A percentile compares a stretch with the other conserved stretches of the same genome.
Conservation (phyloP, 169 alveolate genomes). For the Babesia ovata region DNA sequence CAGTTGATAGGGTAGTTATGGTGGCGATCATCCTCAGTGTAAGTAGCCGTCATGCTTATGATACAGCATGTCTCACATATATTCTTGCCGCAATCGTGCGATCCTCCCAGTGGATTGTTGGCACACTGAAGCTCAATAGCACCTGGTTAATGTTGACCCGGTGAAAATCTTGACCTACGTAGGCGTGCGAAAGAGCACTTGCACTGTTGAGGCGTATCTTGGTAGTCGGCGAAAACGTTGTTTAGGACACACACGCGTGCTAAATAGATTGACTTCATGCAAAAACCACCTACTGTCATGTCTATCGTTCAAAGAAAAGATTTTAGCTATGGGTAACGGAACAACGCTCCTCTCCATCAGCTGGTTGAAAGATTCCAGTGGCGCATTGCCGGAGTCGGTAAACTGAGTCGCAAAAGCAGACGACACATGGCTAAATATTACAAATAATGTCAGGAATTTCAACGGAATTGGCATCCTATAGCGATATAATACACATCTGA, state of each 20-base stretch:
- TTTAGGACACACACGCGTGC: slow-evolving; percentile 59
- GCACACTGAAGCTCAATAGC: slow-evolving; percentile 63
- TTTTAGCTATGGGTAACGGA: slow-evolving; percentile 60
- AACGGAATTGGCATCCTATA: background rate
- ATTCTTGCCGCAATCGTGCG: slow-evolving; percentile 38
- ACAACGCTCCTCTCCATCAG: slow-evolving; percentile 44
- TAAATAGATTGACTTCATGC: background rate
- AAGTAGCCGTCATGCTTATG: slow-evolving; percentile 47
- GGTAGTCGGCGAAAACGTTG: slow-evolving; percentile 45
- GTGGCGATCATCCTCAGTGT: slow-evolving; percentile 22
- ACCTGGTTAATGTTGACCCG: slow-evolving; percentile 4
- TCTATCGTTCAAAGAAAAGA: slow-evolving; percentile 47
- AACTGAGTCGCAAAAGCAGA: background rate
- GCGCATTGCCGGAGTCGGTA: background rate
- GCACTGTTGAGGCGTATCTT: slow-evolving; percentile 62
- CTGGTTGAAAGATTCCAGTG: slow-evolving; percentile 20
- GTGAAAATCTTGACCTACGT: slow-evolving; percentile 24
- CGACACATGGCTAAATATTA: background rate
- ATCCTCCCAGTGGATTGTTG: slow-evolving; percentile 17
- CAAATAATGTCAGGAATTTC: background rate
- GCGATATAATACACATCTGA: too few species aligned
- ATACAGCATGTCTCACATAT: slow-evolving; percentile 67
- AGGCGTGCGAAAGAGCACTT: slow-evolving; percentile 58
- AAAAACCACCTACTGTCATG: slow-evolving; percentile 31
- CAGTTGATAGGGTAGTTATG: slow-evolving; percentile 58